Evolutionary conservation across 495 filamentous ascomycete species (phyloP).

Genomic region (Penicillium herquei): DNA sequence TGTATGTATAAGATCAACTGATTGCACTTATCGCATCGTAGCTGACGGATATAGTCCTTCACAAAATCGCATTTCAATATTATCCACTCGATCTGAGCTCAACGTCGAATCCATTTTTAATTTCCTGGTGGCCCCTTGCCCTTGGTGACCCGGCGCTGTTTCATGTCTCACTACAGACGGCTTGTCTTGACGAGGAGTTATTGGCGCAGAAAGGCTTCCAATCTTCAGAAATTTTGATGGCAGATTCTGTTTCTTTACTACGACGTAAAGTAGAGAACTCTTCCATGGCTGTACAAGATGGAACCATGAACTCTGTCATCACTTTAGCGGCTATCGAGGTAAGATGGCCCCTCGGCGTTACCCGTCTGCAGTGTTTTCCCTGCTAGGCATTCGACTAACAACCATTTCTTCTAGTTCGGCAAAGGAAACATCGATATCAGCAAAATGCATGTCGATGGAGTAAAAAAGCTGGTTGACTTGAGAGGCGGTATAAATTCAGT

Average conservation of each 20-base stretch:
- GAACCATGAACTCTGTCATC: slow-evolving; percentile 53
- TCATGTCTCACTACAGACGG: slow-evolving; percentile 53
- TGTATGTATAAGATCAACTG: slow-evolving; percentile 32
- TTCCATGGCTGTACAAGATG: slow-evolving; percentile 49
- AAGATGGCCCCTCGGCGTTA: slow-evolving; percentile 3
- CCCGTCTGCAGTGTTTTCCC: no score
- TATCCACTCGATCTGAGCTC: slow-evolving; percentile 51
- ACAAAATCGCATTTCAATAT: slow-evolving; percentile 54
- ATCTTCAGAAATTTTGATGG: slow-evolving; percentile 50
- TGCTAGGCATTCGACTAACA: background rate
- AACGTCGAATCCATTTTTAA: slow-evolving; percentile 49
- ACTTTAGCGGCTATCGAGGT: slow-evolving; percentile 54
- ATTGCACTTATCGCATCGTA: background rate
- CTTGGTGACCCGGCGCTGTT: slow-evolving; percentile 51
- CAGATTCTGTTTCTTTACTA: slow-evolving; percentile 47
- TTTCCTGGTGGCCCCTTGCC: slow-evolving; percentile 55
- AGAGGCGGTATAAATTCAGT: slow-evolving; percentile 48
- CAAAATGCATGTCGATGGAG: slow-evolving; percentile 50
- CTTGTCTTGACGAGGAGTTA: slow-evolving; percentile 51
- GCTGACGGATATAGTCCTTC: slow-evolving; percentile 36
- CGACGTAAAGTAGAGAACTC: slow-evolving; percentile 41
- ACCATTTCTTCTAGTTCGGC: slow-evolving; percentile 34
- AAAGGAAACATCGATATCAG: slow-evolving; percentile 45
- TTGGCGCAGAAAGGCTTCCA: slow-evolving; percentile 46
- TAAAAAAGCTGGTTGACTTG: slow-evolving; percentile 43